A percentile compares a stretch with the other conserved stretches of the same genome.
phyloP scores from a whole-genome alignment of 2,329 filamentous ascomycete genomes.

The Ilyonectria robusta region DNA sequence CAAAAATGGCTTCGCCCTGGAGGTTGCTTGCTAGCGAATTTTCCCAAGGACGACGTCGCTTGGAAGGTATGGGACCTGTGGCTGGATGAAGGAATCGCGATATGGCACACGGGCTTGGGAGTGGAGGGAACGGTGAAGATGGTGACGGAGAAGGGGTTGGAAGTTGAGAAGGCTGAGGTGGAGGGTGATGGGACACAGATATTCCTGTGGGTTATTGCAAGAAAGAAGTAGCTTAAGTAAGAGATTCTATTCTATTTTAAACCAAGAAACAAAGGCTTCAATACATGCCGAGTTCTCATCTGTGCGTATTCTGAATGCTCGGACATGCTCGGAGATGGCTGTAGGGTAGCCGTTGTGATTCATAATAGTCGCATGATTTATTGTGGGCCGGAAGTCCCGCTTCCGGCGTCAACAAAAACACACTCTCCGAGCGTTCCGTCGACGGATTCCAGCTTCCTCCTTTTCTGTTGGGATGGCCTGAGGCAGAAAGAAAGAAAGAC shows the following conservation, averaged over 20 bases:
- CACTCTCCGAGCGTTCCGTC: not conserved
- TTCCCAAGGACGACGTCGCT: not conserved
- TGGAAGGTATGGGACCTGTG: not conserved
- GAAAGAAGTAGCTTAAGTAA: too few species aligned
- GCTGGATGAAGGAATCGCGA: not conserved
- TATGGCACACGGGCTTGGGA: slow-evolving; percentile 4
- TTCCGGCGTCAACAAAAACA: not conserved
- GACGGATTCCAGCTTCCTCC: not conserved
- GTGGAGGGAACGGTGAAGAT: not conserved
- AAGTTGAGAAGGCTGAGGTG: not conserved
- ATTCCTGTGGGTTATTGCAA: slow-evolving; percentile 16
- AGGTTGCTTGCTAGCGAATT: slow-evolving; percentile 18
- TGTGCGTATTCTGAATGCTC: too few species aligned
- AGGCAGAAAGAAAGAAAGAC: not conserved
- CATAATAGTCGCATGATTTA: not conserved
- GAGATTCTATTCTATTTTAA: too few species aligned
- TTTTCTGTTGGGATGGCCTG: not conserved
- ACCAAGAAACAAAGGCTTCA: too few species aligned
- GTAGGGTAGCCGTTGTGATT: not conserved
- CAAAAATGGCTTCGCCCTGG: slow-evolving; percentile 25
- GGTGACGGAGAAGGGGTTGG: not conserved
- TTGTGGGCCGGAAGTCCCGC: not conserved
- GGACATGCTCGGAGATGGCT: too few species aligned
- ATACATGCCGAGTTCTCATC: too few species aligned
- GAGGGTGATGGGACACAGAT: slow-evolving; percentile 4